phyloP scores from a whole-genome alignment of 2,329 filamentous ascomycete genomes.

The Trichocomaceae sp. region DNA sequence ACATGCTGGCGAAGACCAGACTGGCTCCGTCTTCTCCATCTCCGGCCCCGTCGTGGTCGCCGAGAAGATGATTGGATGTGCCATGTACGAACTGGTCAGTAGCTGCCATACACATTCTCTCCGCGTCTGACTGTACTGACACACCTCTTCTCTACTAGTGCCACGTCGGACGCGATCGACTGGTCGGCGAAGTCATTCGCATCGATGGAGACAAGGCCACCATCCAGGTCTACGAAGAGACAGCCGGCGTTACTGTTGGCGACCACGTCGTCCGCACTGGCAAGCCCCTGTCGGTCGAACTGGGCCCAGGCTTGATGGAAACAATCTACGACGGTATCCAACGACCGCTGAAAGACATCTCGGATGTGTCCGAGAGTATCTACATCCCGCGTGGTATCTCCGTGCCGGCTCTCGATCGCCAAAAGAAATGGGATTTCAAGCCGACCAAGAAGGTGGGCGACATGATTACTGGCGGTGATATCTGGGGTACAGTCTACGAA shows the following conservation, averaged over 20 bases:
- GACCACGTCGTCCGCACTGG: slow-evolving; percentile 86
- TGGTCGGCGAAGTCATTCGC: slow-evolving; percentile 96
- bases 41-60: slow-evolving; percentile 88
- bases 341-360: slow-evolving; percentile 81
- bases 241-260: slow-evolving; percentile 90
- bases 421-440: slow-evolving; percentile 94
- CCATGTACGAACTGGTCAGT: slow-evolving; percentile 96
- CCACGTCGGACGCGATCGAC: slow-evolving; percentile 81
- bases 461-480: slow-evolving; percentile 91
- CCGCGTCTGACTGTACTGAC: not conserved
- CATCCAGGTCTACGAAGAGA: slow-evolving; percentile 99
- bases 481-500: slow-evolving; percentile 91
- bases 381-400: slow-evolving; percentile 95
- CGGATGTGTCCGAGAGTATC: slow-evolving; percentile 72
- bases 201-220: slow-evolving; percentile 93
- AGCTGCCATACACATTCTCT: slow-evolving; percentile 13
- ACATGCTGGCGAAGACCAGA: slow-evolving; percentile 48
- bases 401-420: slow-evolving; percentile 77
- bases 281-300: slow-evolving; percentile 94
- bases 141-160: slow-evolving; percentile 50
- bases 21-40: slow-evolving; percentile 65
- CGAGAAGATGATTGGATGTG: slow-evolving; percentile 97
- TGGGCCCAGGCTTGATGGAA: slow-evolving; percentile 94
- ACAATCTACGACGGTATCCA: slow-evolving; percentile 99
- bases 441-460: slow-evolving; percentile 86